Percentiles rank a stretch among this genome's conserved stretches.
phyloP scores from a whole-genome alignment of 257 asterid species.

The Nicotiana sylvestris region DNA sequence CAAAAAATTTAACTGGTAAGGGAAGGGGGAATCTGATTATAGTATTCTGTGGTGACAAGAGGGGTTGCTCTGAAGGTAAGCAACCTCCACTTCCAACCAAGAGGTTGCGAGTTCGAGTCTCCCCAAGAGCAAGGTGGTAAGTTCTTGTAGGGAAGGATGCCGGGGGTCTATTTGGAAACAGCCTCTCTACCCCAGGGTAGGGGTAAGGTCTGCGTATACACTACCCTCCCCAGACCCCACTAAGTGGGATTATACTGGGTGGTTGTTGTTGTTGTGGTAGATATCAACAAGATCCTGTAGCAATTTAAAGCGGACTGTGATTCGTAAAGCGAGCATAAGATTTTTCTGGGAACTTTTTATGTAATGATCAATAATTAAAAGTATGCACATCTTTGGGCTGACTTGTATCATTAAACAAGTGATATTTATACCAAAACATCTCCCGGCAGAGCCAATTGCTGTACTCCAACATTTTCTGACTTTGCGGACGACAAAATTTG shows the following conservation, averaged over 20 bases:
- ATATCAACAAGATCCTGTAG: neutral
- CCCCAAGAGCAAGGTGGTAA: no score
- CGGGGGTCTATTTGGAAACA: no score
- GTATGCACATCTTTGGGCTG: neutral
- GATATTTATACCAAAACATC: neutral
- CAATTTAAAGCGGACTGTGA: neutral
- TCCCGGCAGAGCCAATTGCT: neutral
- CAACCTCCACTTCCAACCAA: no score
- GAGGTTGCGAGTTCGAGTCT: no score
- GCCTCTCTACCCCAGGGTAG: no score
- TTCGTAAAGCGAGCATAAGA: neutral
- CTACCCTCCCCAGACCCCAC: no score
- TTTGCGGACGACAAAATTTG: neutral
- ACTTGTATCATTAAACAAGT: neutral
- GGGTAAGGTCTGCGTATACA: no score
- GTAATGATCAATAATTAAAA: neutral
- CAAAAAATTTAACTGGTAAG: neutral
- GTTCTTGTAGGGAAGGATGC: no score
- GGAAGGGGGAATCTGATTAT: neutral
- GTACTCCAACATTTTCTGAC: neutral
- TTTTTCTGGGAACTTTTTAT: neutral
- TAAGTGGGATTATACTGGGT: no score
- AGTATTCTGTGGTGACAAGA: neutral
- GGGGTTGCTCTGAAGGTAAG: no score
- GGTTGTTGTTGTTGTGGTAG: neutral